A percentile compares a stretch with the other conserved stretches of the same genome.
Evolutionary conservation across 2,329 filamentous ascomycete species (phyloP).

Genomic region (Thielaviopsis ethacetica): DNA sequence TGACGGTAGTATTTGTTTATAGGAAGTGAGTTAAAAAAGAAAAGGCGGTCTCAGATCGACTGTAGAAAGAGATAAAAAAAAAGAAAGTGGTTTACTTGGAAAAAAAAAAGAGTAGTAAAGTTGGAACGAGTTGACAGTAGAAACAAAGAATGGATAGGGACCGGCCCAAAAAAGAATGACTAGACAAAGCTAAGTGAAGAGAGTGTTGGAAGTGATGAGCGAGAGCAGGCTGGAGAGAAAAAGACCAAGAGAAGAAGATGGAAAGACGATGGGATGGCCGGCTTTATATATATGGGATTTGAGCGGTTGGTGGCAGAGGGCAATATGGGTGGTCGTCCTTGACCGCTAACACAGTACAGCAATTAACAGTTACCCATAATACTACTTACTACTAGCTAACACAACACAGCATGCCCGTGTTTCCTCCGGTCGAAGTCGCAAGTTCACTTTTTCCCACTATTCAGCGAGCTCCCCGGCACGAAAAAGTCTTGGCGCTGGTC

Average conservation of each 20-base stretch:
- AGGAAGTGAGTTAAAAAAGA: background rate
- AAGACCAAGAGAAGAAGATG: constrained; percentile 1
- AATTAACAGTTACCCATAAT: no score
- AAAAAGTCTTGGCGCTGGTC: no score
- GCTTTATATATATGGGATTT: background rate
- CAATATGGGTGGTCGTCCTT: no score
- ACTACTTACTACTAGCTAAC: no score
- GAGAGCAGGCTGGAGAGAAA: background rate
- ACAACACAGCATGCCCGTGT: no score
- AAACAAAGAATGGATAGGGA: background rate
- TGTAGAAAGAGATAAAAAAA: background rate
- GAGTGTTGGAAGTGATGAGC: background rate
- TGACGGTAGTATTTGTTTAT: background rate
- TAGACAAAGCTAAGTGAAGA: background rate
- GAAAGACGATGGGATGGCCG: constrained; percentile 5
- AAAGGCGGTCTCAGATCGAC: background rate
- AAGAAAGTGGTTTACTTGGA: background rate
- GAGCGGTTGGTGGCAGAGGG: no score
- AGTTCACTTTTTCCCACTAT: no score
- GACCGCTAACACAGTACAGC: no score
- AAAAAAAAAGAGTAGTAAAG: background rate
- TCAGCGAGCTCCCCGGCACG: no score
- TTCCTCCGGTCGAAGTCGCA: no score
- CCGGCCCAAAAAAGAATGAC: background rate
- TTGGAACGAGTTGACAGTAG: background rate